Evolutionary conservation across 108 stramenopile genomes (phyloP), one percentile per base, ranked within the genome.

Genomic region (Nannochloropsis granulata): DNA sequence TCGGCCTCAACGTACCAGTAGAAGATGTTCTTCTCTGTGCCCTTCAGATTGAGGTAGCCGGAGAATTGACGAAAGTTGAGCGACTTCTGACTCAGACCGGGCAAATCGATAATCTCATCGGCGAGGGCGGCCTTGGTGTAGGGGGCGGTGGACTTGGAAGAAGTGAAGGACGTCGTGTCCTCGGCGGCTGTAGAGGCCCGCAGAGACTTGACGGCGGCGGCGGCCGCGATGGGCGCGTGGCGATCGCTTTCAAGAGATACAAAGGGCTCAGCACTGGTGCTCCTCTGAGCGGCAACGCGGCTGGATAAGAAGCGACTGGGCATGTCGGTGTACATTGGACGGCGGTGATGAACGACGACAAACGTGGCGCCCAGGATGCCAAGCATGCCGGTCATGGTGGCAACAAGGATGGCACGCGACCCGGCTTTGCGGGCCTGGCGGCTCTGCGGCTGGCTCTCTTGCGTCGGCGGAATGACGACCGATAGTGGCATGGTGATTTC

Each of bases 1-100:
- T 85, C 84, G 24, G 83, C 82, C 81, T 88, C 88, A 78, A 85
- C 78, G 83, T 84, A 88, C 88, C 84, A 88, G 78, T 88, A 88
- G 84, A 88, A 88, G 81, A 88, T 85, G 43, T 79, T 82, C 84
- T 82, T 80, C 78, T 78, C 25, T 71, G 23, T 42, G 56, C 44
- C n/a, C 44, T 83, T 42, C 24, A 88, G 19, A 23, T 81, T 81
- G 80, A 88, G 44, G 82, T 85, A 88, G 24, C 88, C 88, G 12
- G 88, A 81, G 46, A 88, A 88, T 84, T 82, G 84, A 24, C 79
- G 79, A 82, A 84, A 85, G 12, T n/a, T 46, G 83, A 80, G 42
- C 34, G 34, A 34, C 42, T 85, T 88, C 10, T 71, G 8, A 7
- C 8, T 71, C 56, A 71, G 56, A 10, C 56, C 56, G 5, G 56